Base-by-base conservation (phyloP, 2,329 filamentous ascomycete species). In the Graphilbum ipis-grandicollis region DNA sequence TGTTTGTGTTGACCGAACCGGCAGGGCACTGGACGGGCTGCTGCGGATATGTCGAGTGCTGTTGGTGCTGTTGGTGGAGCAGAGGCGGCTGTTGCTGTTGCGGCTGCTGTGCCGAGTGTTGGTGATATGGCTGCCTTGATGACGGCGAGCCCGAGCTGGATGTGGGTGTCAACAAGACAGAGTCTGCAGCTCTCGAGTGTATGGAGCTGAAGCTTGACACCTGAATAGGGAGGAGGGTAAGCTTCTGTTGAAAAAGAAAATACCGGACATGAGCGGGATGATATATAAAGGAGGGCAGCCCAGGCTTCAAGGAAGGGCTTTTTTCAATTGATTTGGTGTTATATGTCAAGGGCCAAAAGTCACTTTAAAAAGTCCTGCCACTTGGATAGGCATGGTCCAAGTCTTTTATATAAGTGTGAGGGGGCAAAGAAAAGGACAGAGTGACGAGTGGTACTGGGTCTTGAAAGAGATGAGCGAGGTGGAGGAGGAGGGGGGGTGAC, bases 111-210 rank as follows among this genome's bases (percentile, higher is more conserved):
- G 19, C 21, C 9, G 15, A 6, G 5, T 28, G 26, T 8, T 36
- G 35, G 2, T 26, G 19, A 15, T 9, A 9, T 14, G 18, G 56
- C 38, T 66, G 60, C 37, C 58, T 55, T 31, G 66, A 45, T 34
- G 60, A 59, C 37, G 66, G 66, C 23, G 66, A 70, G 21, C 53
- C 58, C 38, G 56, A 54, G 34, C 55, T 55, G 33, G 66, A 68
- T n/a, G 60, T 59, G 19, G 67, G 66, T n/a, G 66, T 68, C 34
- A 66, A 51, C 38, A 69, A 53, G 32, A 54, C 56, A 28, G 58
- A 49, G 43, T 66, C 63, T 37, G 45, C 50, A n/a, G n/a, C n/a
- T n/a, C n/a, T n/a, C n/a, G n/a, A n/a, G n/a, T n/a, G n/a, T 42
- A 47, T 46, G 13, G 53, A 50, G 49, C 52, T 55, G 48, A 57